Percentiles rank a stretch among this genome's conserved stretches.
Evolutionary conservation across 2,329 filamentous ascomycete species (phyloP).

Genomic region (Exophiala mesophila): DNA sequence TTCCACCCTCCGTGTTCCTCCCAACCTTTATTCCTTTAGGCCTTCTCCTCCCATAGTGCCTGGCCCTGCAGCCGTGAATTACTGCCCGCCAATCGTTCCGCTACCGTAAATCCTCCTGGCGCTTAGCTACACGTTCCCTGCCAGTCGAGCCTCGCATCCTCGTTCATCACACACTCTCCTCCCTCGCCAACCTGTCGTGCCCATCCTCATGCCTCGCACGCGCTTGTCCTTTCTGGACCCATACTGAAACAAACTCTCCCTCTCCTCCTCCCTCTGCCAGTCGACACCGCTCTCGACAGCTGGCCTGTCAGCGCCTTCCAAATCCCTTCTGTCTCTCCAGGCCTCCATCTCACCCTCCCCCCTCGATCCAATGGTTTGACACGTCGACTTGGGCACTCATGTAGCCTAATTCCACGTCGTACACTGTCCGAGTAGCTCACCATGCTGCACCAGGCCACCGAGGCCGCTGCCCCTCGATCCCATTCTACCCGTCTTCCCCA

Average conservation of each 20-base stretch:
- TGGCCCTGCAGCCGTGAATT: too few species aligned
- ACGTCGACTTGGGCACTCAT: not conserved
- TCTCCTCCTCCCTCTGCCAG: not conserved
- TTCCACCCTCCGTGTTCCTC: too few species aligned
- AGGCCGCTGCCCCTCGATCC: slow-evolving; percentile 17
- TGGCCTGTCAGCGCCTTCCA: not conserved
- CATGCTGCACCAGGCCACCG: slow-evolving; percentile 20
- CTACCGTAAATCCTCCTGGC: not conserved
- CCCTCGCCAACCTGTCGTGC: not conserved
- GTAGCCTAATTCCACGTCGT: slow-evolving; percentile 3
- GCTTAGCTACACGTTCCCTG: not conserved
- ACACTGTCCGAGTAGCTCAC: slow-evolving; percentile 8
- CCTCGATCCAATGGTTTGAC: not conserved
- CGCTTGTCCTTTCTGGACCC: not conserved
- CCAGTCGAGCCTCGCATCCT: not conserved
- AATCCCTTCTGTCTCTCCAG: not conserved
- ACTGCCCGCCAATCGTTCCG: not conserved
- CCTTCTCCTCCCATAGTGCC: too few species aligned
- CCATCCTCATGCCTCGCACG: not conserved
- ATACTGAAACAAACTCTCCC: not conserved
- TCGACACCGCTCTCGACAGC: not conserved
- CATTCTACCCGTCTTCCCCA: slow-evolving; percentile 17
- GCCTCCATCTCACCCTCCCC: not conserved
- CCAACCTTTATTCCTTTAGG: too few species aligned
- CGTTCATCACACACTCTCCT: not conserved